Conservation (phyloP, 768 basidiomycete species). For the Suillus lakei region DNA sequence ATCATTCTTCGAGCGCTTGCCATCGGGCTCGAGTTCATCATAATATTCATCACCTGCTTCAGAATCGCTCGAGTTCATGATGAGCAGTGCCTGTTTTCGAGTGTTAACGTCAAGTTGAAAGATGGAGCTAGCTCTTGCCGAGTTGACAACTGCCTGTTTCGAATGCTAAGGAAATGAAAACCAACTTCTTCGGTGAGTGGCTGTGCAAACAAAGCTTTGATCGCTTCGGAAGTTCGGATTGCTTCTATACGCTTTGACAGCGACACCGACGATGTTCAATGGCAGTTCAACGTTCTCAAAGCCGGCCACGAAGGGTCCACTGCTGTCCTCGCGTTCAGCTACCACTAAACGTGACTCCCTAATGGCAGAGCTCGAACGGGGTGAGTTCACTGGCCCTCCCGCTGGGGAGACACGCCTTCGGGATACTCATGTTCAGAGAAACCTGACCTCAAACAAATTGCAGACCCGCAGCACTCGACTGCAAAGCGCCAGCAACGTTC, state of each 20-base stretch:
- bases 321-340: conserved; percentile 32
- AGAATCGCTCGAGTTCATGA: conserved; percentile 26
- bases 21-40: conserved; percentile 17
- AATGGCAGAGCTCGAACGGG: conserved; percentile 70
- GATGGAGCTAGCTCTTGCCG: background rate
- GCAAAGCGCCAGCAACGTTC: conserved; percentile 71
- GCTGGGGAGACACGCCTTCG: background rate
- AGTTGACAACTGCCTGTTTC: background rate
- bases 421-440: conserved; percentile 4
- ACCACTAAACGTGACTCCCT: conserved; percentile 66
- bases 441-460: conserved; percentile 5
- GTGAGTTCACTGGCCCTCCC: conserved; percentile 33
- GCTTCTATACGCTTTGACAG: too few species aligned
- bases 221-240: background rate
- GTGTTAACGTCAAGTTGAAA: background rate
- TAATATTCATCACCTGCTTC: conserved; percentile 24
- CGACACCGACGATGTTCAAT: background rate
- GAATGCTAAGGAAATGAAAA: background rate
- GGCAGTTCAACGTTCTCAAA: conserved; percentile 5
- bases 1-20: conserved; percentile 4
- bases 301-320: background rate
- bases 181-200: background rate
- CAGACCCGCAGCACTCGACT: conserved; percentile 68
- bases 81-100: background rate
- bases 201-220: conserved; percentile 2